Conservation (phyloP, 129 eudicot species). For the Flaveria robusta region DNA sequence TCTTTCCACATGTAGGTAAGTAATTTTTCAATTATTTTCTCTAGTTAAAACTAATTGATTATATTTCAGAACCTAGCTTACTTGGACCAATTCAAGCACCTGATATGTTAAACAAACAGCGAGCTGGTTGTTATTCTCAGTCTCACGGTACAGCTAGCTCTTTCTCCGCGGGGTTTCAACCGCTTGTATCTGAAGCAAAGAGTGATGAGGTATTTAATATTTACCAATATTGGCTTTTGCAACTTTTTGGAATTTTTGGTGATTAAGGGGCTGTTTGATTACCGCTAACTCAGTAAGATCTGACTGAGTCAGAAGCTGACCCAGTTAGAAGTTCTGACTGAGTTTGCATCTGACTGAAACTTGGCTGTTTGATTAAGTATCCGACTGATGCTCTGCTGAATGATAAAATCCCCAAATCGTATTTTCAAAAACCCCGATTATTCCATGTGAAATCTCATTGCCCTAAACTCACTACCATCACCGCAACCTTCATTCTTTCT, state of each 20-base stretch:
- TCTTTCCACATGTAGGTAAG: not conserved
- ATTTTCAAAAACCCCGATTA: no score
- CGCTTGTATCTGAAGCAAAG: constrained; percentile 43
- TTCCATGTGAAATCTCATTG: no score
- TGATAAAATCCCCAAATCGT: no score
- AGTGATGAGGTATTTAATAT: constrained; percentile 55
- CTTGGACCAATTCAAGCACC: constrained; percentile 61
- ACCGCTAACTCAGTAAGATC: no score
- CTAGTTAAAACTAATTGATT: constrained; percentile 8
- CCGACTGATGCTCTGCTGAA: no score
- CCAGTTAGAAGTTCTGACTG: no score
- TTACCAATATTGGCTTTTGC: not conserved
- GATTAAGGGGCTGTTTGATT: no score
- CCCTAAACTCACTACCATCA: no score
- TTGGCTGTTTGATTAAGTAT: no score
- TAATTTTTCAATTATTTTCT: not conserved
- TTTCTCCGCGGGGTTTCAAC: constrained; percentile 39
- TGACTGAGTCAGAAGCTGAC: no score
- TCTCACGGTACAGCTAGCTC: constrained; percentile 44
- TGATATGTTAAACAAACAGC: constrained; percentile 48
- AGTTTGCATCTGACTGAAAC: no score
- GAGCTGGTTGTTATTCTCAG: constrained; percentile 40
- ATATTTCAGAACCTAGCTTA: constrained; percentile 67
- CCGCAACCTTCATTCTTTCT: no score
- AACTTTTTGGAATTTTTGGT: not conserved